These are phyloP conservation scores for Delphinella strobiligena DNA, from an alignment of 2,329 filamentous ascomycete species.

Conservation along the genomic window DNA sequence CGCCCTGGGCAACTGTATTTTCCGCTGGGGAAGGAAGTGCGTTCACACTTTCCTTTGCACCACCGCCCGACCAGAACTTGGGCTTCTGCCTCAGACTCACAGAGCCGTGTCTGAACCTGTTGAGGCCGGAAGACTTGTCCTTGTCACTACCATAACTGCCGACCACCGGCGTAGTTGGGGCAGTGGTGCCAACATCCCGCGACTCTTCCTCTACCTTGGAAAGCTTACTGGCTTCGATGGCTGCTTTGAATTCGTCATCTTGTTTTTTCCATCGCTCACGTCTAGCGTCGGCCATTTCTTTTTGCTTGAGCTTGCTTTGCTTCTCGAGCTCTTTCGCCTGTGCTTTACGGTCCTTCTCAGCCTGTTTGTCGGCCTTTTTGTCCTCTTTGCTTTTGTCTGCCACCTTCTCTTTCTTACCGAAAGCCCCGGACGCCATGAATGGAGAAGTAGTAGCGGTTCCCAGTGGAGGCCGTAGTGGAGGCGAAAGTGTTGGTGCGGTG, in stretches of 20 bases:
- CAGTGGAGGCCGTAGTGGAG: constrained; percentile 5
- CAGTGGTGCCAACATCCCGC: constrained; percentile 7
- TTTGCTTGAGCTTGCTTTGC: constrained; percentile 25
- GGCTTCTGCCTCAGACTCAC: constrained; percentile 72
- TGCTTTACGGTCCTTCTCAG: constrained; percentile 46
- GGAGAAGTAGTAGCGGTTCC: constrained; percentile 2
- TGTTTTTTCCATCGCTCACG: constrained; percentile 45
- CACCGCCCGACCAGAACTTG: constrained; percentile 42
- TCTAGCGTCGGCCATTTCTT: constrained; percentile 27
- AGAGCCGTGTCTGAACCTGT: constrained; percentile 50
- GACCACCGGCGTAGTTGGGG: constrained; percentile 5
- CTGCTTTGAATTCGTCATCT: constrained; percentile 52
- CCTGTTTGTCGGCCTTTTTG: constrained; percentile 52
- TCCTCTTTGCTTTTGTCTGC: constrained; percentile 31
- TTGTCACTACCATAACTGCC: constrained; percentile 7
- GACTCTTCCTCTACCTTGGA: constrained; percentile 42
- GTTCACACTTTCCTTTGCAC: constrained; percentile 39
- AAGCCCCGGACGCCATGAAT: constrained; percentile 4
- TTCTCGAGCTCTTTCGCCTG: constrained; percentile 47
- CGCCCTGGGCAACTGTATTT: not conserved
- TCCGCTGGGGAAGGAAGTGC: constrained; percentile 14
- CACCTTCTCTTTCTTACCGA: constrained; percentile 33
- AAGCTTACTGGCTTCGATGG: constrained; percentile 54
- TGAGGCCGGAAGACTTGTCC: constrained; percentile 15
- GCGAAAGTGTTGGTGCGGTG: constrained; percentile 42